These are phyloP conservation scores for Debaryomyces subglobosus DNA, from an alignment of 1,139 yeast genomes.

Conservation along the genomic window DNA sequence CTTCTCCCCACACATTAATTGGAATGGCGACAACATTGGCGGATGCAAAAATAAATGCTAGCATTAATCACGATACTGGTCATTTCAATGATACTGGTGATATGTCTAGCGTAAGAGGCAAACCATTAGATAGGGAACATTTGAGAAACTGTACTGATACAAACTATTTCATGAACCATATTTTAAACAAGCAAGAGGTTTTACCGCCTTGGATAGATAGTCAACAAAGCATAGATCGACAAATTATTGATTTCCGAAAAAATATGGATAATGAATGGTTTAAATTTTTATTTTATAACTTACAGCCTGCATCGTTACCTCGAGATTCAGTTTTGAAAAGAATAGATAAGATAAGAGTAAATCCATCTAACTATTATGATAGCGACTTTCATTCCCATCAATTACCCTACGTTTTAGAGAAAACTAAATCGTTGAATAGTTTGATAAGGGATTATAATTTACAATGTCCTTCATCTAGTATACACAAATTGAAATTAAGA, in stretches of 20 bases:
- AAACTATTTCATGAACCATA: constrained; percentile 49
- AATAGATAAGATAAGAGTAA: constrained; percentile 8
- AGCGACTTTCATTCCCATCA: constrained; percentile 21
- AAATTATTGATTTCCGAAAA: constrained; percentile 48
- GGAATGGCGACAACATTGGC: constrained; percentile 66
- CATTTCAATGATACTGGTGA: constrained; percentile 53
- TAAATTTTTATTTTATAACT: constrained; percentile 33
- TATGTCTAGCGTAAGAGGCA: constrained; percentile 60
- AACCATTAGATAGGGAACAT: constrained; percentile 57
- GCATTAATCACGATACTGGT: constrained; percentile 62
- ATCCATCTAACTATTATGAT: constrained; percentile 37
- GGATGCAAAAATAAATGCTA: constrained; percentile 73
- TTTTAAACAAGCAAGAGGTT: constrained; percentile 74
- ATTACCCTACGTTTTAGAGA: constrained; percentile 41
- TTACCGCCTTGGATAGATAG: constrained; percentile 89
- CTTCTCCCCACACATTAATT: constrained; percentile 42
- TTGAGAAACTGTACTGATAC: constrained; percentile 57
- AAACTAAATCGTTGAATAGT: constrained; percentile 55
- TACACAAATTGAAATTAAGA: constrained; percentile 68
- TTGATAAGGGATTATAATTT: constrained; percentile 72
- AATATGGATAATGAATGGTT: constrained; percentile 51
- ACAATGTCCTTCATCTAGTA: constrained; percentile 70
- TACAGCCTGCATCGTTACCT: constrained; percentile 20
- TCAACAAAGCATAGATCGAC: constrained; percentile 60
- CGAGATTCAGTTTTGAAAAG: constrained; percentile 15